Base-by-base conservation (phyloP, 768 basidiomycete species). In the Trametes gibbosa region DNA sequence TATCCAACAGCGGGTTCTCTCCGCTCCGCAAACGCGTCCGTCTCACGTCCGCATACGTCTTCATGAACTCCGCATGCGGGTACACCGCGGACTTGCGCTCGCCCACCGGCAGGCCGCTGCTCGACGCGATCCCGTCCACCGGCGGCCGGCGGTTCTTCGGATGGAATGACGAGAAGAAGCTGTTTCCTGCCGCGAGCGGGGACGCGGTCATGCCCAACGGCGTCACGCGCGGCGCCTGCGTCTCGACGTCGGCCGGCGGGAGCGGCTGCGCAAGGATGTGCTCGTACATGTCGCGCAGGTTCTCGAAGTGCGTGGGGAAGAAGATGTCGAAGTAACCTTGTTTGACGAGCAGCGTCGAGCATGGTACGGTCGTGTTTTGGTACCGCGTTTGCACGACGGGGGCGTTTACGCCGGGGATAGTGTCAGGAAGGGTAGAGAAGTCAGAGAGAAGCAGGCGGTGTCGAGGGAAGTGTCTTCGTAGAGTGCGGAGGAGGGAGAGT, bases 271-370 rank as follows among this genome's bases (percentile, higher is more conserved):
- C 81, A 59, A 98, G 83, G 55, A 88, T 81, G 64, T 85, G 79
- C 68, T 95, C 90, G 73, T 98, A 98, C 84, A 95, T 91, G 70
- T 96, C 92, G 47, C 90, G 79, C 53, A 98, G 79, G 21, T 80
- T 81, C 52, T 82, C 83, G 63, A 98, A 98, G 70, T 92, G 78
- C 13, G 96, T 98, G 10, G 97, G 97, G 77, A 99, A 99, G 77
- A 99, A 92, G 61, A 98, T 98, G 72, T 99, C 97, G 72, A 99
- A 99, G 76, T 87, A 95, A 8, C 97, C 97, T 68, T 90, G 96
- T 66, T 86, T 87, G 58, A 99, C 97, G 66, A 96, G 84, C 56
- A 97, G 81, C 14, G 92, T 98, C 62, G 86, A 80, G 67, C 92
- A 95, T 4, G 97, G 90, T 1, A 98, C 88, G 68, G 91, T 95